Conservation (phyloP, 1,284 basidiomycete species). For the Pascua sp. region DNA sequence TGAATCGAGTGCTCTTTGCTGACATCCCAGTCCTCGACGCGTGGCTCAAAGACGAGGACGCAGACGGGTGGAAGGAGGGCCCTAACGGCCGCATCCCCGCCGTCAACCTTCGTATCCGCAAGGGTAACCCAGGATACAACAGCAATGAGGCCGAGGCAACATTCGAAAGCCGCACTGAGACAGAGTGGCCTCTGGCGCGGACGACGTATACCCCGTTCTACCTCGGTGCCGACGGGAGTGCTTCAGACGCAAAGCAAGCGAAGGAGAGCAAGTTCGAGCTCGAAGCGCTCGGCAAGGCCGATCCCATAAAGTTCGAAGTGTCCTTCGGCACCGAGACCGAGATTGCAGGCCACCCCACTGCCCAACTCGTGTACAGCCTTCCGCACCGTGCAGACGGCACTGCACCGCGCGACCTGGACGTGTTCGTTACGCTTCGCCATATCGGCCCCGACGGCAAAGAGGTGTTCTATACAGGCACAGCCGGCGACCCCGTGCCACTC, state of each 20-base stretch:
- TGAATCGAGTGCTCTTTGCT: not conserved
- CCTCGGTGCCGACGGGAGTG: constrained; percentile 19
- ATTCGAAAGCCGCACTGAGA: constrained; percentile 24
- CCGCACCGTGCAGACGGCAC: constrained; percentile 19
- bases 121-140: constrained; percentile 43
- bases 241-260: not conserved
- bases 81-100: constrained; percentile 36
- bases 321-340: constrained; percentile 39
- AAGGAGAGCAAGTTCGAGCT: constrained; percentile 10
- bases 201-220: constrained; percentile 32
- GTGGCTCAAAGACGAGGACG: constrained; percentile 32
- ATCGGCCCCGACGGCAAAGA: constrained; percentile 38
- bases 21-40: constrained; percentile 31
- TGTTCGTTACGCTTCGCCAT: constrained; percentile 42
- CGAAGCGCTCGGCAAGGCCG: constrained; percentile 19
- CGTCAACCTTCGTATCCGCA: constrained; percentile 35
- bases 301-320: constrained; percentile 10
- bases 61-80: constrained; percentile 32
- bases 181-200: constrained; percentile 37
- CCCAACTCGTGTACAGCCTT: constrained; percentile 27
- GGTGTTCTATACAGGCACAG: constrained; percentile 41
- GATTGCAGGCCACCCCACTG: constrained; percentile 39
- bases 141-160: constrained; percentile 36
- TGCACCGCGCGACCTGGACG: constrained; percentile 39
- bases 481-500: constrained; percentile 39